These are phyloP conservation scores for Rhizopus stolonifer DNA, from an alignment of 371 early-diverging fungal genomes.

Conservation along the genomic window DNA sequence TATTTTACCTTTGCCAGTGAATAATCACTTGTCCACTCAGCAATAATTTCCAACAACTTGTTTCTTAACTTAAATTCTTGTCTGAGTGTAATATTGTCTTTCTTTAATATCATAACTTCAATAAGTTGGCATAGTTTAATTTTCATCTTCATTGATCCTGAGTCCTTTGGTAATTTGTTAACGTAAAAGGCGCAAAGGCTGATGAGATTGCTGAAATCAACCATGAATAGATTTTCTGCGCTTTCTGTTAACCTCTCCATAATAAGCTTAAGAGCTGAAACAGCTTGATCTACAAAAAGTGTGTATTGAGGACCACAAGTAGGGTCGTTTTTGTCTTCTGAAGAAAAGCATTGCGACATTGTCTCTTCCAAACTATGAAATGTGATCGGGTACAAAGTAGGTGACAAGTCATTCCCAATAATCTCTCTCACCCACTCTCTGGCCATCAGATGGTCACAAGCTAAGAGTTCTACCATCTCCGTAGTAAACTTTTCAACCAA, in stretches of 20 bases:
- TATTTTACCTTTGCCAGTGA: constrained; percentile 33
- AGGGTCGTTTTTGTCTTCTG: constrained; percentile 58
- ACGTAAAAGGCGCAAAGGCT: constrained; percentile 76
- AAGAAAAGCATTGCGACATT: constrained; percentile 67
- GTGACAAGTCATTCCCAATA: constrained; percentile 78
- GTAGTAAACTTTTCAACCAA: constrained; percentile 77
- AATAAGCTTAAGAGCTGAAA: constrained; percentile 76
- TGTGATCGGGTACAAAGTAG: constrained; percentile 73
- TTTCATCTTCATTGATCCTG: constrained; percentile 66
- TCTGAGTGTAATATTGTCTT: constrained; percentile 69
- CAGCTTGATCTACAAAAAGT: constrained; percentile 82
- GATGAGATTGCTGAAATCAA: constrained; percentile 78
- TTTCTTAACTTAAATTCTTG: constrained; percentile 85
- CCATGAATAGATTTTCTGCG: constrained; percentile 59
- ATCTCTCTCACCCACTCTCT: constrained; percentile 86
- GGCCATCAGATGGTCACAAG: constrained; percentile 77
- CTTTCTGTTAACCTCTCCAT: constrained; percentile 71
- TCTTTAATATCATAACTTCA: constrained; percentile 74
- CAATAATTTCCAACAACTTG: constrained; percentile 71
- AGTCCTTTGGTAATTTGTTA: constrained; percentile 59
- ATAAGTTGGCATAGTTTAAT: constrained; percentile 81
- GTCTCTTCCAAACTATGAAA: constrained; percentile 70
- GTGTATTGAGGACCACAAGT: constrained; percentile 74
- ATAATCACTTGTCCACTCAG: constrained; percentile 86
- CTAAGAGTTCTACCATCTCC: constrained; percentile 80